These are phyloP conservation scores for Trypanosoma cruzi DNA, from an alignment of 208 protist species.

Conservation along the genomic window DNA sequence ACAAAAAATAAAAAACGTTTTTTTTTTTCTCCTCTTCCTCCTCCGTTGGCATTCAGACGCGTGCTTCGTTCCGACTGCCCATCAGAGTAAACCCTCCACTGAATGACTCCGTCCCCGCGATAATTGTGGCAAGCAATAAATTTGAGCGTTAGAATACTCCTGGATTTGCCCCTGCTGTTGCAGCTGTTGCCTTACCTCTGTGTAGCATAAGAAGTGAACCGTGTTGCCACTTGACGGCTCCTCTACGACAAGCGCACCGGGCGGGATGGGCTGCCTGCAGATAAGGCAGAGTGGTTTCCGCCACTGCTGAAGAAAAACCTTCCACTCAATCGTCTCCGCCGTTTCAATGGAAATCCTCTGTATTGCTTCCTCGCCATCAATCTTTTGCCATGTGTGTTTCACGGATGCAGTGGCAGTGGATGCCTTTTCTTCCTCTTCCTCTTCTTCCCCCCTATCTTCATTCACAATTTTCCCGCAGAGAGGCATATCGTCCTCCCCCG, in stretches of 20 bases:
- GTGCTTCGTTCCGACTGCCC: neutral
- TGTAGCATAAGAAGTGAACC: constrained; percentile 7
- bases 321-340: constrained; percentile 1
- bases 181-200: neutral
- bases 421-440: neutral
- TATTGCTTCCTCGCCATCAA: constrained; percentile 2
- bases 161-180: neutral
- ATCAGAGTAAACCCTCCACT: neutral
- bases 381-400: no score
- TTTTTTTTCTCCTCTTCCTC: no score
- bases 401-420: neutral
- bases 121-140: neutral
- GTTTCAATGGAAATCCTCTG: constrained; percentile 15
- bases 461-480: no score
- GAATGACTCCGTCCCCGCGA: neutral
- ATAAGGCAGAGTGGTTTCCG: constrained; percentile 4
- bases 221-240: neutral
- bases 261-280: neutral
- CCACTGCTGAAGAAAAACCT: neutral
- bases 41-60: neutral
- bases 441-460: neutral
- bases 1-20: constrained; percentile 4
- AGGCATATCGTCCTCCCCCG: no score
- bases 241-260: constrained; percentile 1
- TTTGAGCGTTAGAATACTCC: neutral